Evolutionary conservation across 2,329 filamentous ascomycete genomes (phyloP).

Genomic region (Pseudocercospora cruenta): DNA sequence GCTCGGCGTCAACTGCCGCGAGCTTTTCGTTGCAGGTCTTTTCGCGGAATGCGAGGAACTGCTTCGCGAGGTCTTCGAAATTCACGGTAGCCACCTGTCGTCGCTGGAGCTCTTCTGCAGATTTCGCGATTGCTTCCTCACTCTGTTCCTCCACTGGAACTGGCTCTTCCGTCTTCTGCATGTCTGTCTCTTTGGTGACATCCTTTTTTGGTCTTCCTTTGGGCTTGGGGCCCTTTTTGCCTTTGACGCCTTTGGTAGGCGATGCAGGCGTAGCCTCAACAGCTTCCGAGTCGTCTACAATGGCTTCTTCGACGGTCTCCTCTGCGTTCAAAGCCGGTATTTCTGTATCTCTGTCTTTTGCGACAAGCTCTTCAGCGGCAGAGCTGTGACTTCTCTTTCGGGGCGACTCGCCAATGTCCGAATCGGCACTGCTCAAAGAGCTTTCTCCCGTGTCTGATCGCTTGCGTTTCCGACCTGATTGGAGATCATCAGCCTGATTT

Average conservation of each 20-base stretch:
- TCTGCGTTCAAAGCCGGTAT: background rate
- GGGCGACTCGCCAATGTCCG: slow-evolving; percentile 40
- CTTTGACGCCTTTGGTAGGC: slow-evolving; percentile 46
- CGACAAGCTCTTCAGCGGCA: slow-evolving; percentile 19
- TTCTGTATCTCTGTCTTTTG: slow-evolving; percentile 38
- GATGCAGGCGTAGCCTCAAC: slow-evolving; percentile 39
- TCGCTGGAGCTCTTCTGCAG: slow-evolving; percentile 56
- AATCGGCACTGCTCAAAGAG: slow-evolving; percentile 42
- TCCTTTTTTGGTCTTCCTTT: slow-evolving; percentile 39
- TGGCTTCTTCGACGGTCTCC: slow-evolving; percentile 7
- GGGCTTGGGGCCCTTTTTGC: slow-evolving; percentile 41
- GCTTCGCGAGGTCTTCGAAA: slow-evolving; percentile 77
- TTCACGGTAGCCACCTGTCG: slow-evolving; percentile 33
- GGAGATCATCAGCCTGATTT: background rate
- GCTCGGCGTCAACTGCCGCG: slow-evolving; percentile 72
- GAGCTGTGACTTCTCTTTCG: slow-evolving; percentile 39
- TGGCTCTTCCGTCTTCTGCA: slow-evolving; percentile 22
- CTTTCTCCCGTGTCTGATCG: slow-evolving; percentile 46
- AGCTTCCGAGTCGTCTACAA: slow-evolving; percentile 23
- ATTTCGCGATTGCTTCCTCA: slow-evolving; percentile 45
- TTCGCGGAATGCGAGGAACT: slow-evolving; percentile 84
- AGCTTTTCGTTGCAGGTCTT: slow-evolving; percentile 88
- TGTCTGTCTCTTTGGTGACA: slow-evolving; percentile 26
- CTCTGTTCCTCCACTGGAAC: slow-evolving; percentile 28
- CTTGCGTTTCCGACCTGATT: slow-evolving; percentile 48